A percentile compares a stretch with the other conserved stretches of the same genome.
phyloP scores from a whole-genome alignment of 208 protist species.

The Leishmania braziliensis region DNA sequence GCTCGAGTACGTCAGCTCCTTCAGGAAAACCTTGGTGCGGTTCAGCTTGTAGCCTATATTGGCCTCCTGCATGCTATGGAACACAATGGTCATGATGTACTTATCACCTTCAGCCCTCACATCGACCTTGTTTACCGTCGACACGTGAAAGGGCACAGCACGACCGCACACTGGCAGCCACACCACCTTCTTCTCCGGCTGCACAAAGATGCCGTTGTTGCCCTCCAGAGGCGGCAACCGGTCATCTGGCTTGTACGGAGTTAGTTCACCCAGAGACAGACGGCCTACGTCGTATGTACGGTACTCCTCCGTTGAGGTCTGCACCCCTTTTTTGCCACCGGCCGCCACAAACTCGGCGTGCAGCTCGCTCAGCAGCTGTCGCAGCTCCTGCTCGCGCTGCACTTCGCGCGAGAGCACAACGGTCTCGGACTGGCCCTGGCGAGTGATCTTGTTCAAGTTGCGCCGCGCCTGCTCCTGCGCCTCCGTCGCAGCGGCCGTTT shows the following conservation, averaged over 20 bases:
- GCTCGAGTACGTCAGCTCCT: slow-evolving; percentile 84
- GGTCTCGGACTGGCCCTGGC: slow-evolving; percentile 69
- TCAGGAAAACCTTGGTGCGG: slow-evolving; percentile 84
- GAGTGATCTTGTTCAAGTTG: slow-evolving; percentile 77
- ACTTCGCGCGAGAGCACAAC: slow-evolving; percentile 74
- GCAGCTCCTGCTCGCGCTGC: slow-evolving; percentile 70
- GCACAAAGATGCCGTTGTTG: slow-evolving; percentile 76
- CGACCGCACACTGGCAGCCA: slow-evolving; percentile 95
- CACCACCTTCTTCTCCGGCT: slow-evolving; percentile 84
- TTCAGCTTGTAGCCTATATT: slow-evolving; percentile 86
- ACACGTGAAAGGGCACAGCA: slow-evolving; percentile 95
- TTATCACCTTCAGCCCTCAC: slow-evolving; percentile 82
- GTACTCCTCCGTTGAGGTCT: slow-evolving; percentile 62
- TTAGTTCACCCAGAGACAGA: slow-evolving; percentile 71
- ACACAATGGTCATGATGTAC: slow-evolving; percentile 86
- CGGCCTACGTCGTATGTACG: slow-evolving; percentile 66
- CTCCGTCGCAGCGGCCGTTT: slow-evolving; percentile 21
- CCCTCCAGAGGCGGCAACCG: slow-evolving; percentile 36
- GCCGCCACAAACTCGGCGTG: slow-evolving; percentile 71
- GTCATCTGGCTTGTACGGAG: slow-evolving; percentile 42
- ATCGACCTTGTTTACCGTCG: slow-evolving; percentile 94
- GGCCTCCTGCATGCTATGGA: slow-evolving; percentile 83
- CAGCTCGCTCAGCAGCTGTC: slow-evolving; percentile 63
- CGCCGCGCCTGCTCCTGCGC: slow-evolving; percentile 12
- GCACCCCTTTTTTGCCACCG: slow-evolving; percentile 73